Base-by-base conservation (phyloP, 257 asterid genomes). In the Gentiana straminea region DNA sequence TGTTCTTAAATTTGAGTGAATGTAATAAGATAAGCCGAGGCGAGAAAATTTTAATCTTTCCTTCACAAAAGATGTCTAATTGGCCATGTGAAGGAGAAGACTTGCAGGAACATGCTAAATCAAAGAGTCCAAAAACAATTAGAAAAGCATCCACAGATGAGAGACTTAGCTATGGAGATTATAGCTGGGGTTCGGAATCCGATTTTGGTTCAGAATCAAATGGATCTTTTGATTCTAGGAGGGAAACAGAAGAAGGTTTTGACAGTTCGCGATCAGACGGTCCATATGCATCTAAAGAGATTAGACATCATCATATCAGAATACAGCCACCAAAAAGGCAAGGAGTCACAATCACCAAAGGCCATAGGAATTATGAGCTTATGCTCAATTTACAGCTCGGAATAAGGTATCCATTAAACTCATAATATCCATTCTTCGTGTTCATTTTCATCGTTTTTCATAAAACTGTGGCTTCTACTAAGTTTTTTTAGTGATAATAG, bases 321-420 rank as follows among this genome's bases (percentile, higher is more conserved):
- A 74, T 86, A 54, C 82, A 77, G 71, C 86, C 86, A 2, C 56
- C 74, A 15, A 78, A 73, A 63, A 77, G 65, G 69, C 90, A 77
- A 53, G 96, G 98, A 56, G 61, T 62, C 9, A 72, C 84, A 1
- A 91, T 91, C 53, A 69, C 87, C 0, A 87, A 83, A 78, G 98
- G 93, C 34, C 98, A 91, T 50, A 84, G 77, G 60, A 81, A 82
- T 64, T 91, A 84, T 65, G 96, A 91, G 35, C 94, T 91, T 52
- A 84, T 87, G 96, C 88, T 91, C 13, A 91, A 91, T 74, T 74
- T 91, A 80, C 95, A 87, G 87, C 94, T 91, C 5, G 96, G 98
- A 50, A 84, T 91, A 78, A 82, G 96, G 98, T 91, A 84, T 2
- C 3, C 5, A 3, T 33, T 39, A 8, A 24, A 46, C 45, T 54